phyloP scores from a whole-genome alignment of 83 land plant species.

The Thuja plicata region DNA sequence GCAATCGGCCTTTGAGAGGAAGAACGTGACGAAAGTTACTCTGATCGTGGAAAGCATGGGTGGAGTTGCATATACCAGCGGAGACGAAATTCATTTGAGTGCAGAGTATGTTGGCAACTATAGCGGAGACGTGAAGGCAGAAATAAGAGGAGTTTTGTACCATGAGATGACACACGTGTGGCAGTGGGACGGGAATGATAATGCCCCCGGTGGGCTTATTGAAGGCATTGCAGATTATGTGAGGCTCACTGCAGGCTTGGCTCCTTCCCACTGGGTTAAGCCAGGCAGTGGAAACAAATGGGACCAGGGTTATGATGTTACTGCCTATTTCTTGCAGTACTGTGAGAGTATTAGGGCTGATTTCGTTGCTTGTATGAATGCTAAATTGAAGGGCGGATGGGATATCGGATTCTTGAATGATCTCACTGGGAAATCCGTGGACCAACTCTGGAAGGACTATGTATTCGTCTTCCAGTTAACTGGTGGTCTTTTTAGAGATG shows the following conservation, averaged over 20 bases:
- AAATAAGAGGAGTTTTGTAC: constrained; percentile 46
- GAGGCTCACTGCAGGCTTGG: constrained; percentile 42
- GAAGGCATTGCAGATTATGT: constrained; percentile 62
- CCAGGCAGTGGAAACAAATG: constrained; percentile 48
- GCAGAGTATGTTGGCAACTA: constrained; percentile 29
- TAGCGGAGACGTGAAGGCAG: constrained; percentile 32
- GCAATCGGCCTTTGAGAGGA: not conserved
- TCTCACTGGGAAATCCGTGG: constrained; percentile 41
- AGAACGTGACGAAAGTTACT: constrained; percentile 16
- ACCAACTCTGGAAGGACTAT: constrained; percentile 12
- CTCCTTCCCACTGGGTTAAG: constrained; percentile 39
- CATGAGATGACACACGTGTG: constrained; percentile 65
- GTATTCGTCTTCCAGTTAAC: too few relatives aligned
- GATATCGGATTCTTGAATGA: constrained; percentile 35
- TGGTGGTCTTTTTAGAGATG: too few relatives aligned
- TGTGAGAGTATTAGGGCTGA: not conserved
- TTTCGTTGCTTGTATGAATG: constrained; percentile 37
- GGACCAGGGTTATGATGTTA: constrained; percentile 65
- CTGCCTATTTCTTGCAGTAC: constrained; percentile 56
- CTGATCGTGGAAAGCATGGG: constrained; percentile 28
- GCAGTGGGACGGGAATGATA: constrained; percentile 55
- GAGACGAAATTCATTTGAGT: constrained; percentile 41
- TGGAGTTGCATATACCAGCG: constrained; percentile 34
- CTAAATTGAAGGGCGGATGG: constrained; percentile 54
- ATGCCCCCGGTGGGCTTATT: constrained; percentile 47